phyloP scores from a whole-genome alignment of 768 basidiomycete genomes.

The Suillus luteus region DNA sequence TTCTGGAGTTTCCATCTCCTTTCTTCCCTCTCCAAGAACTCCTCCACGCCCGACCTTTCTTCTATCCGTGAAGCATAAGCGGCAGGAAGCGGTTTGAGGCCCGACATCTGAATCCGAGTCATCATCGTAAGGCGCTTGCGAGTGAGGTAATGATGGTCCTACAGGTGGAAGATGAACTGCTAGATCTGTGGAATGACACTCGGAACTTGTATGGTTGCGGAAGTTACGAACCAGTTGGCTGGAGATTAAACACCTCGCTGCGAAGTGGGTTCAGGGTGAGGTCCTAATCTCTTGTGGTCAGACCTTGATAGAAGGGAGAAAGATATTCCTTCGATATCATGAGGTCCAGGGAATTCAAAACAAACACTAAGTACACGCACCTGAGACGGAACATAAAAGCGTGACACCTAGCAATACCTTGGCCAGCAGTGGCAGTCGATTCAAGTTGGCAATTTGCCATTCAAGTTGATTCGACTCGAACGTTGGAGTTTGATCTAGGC shows the following conservation, averaged over 20 bases:
- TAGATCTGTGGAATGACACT: neutral
- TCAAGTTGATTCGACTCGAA: too few relatives aligned
- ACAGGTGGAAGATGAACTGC: slow-evolving; percentile 18
- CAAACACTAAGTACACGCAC: neutral
- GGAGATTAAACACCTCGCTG: neutral
- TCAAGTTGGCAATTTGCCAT: too few relatives aligned
- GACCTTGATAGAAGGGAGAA: neutral
- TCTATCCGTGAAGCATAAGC: slow-evolving; percentile 30
- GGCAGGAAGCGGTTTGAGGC: slow-evolving; percentile 70
- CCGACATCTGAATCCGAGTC: slow-evolving; percentile 83
- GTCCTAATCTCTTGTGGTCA: neutral
- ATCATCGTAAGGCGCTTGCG: slow-evolving; percentile 39
- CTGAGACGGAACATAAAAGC: neutral
- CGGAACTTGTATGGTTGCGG: neutral
- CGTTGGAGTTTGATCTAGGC: too few relatives aligned
- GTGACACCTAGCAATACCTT: too few relatives aligned
- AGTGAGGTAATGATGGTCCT: slow-evolving; percentile 56
- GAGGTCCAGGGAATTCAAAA: neutral
- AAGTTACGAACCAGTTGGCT: neutral
- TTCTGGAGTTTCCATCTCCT: slow-evolving; percentile 70
- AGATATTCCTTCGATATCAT: neutral
- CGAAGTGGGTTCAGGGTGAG: neutral
- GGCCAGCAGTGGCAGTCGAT: too few relatives aligned
- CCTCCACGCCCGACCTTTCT: slow-evolving; percentile 67
- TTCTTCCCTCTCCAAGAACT: slow-evolving; percentile 87